These are phyloP conservation scores for Gryganskiella cystojenkinii DNA, from an alignment of 192 early-diverging fungal species.

Conservation along the genomic window DNA sequence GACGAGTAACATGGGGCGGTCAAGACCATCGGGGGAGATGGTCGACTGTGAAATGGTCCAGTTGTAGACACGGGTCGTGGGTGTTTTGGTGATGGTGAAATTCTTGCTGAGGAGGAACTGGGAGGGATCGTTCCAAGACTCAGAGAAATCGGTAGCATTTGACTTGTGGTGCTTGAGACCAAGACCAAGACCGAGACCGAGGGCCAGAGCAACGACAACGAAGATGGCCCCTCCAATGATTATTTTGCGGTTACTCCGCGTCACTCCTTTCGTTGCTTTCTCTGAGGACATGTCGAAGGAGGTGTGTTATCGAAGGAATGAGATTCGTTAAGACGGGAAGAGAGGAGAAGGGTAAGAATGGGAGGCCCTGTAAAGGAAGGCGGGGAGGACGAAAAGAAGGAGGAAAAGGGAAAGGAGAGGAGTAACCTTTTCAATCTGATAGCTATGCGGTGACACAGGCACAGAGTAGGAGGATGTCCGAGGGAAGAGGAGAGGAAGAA, in stretches of 20 bases:
- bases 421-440: background rate
- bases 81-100: constrained; percentile 22
- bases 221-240: background rate
- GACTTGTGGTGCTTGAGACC: background rate
- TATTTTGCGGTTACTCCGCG: background rate
- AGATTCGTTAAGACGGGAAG: constrained; percentile 62
- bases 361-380: background rate
- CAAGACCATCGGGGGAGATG: constrained; percentile 67
- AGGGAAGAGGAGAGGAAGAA: too few species aligned
- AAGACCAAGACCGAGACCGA: constrained; percentile 23
- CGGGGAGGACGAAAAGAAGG: constrained; percentile 3
- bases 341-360: background rate
- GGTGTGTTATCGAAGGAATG: constrained; percentile 73
- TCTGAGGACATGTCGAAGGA: too few species aligned
- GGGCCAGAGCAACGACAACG: constrained; percentile 10
- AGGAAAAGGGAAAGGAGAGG: constrained; percentile 14
- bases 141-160: background rate
- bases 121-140: constrained; percentile 33
- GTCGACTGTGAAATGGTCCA: constrained; percentile 38
- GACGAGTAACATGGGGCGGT: constrained; percentile 69
- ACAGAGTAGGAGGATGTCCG: background rate
- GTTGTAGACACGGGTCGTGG: constrained; percentile 28
- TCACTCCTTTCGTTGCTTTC: background rate
- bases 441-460: background rate
- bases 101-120: constrained; percentile 35